Percentiles rank a stretch among this genome's conserved stretches.
These are phyloP conservation scores for Boletus mariae DNA, from an alignment of 1,284 basidiomycete genomes.

Conservation along the genomic window DNA sequence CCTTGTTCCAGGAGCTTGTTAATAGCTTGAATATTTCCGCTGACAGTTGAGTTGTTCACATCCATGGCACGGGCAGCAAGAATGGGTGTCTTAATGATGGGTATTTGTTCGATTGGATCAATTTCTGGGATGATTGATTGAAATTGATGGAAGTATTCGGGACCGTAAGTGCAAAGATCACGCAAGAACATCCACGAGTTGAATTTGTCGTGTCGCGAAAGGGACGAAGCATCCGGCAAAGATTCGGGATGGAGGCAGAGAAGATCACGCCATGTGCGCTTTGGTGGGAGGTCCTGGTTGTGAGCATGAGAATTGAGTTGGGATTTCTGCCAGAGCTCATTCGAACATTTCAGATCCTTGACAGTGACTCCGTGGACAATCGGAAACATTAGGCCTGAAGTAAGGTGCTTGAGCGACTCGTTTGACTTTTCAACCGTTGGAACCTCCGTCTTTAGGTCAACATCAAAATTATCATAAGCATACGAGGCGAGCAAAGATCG, in stretches of 20 bases:
- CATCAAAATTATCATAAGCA: too few relatives aligned
- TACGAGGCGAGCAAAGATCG: too few relatives aligned
- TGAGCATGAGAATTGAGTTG: not conserved
- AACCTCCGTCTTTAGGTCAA: too few relatives aligned
- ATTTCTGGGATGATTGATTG: not conserved
- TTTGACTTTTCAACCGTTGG: too few relatives aligned
- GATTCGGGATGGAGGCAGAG: not conserved
- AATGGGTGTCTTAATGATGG: not conserved
- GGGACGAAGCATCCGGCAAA: not conserved
- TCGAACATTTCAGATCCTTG: too few relatives aligned
- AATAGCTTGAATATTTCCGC: not conserved
- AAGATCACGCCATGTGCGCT: not conserved
- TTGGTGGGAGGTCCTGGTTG: not conserved
- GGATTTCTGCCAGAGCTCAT: constrained; percentile 22
- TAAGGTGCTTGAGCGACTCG: too few relatives aligned
- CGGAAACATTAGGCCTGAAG: too few relatives aligned
- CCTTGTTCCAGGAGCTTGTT: not conserved
- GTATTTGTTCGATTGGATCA: not conserved
- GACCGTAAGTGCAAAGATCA: not conserved
- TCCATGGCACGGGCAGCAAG: not conserved
- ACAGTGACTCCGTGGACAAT: too few relatives aligned
- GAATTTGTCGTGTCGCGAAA: not conserved
- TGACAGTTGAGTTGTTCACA: not conserved
- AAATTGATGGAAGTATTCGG: not conserved
- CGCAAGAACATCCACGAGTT: not conserved